These are phyloP conservation scores for Erigeron philadelphicus DNA, from an alignment of 140 eudicot genomes.

Conservation along the genomic window DNA sequence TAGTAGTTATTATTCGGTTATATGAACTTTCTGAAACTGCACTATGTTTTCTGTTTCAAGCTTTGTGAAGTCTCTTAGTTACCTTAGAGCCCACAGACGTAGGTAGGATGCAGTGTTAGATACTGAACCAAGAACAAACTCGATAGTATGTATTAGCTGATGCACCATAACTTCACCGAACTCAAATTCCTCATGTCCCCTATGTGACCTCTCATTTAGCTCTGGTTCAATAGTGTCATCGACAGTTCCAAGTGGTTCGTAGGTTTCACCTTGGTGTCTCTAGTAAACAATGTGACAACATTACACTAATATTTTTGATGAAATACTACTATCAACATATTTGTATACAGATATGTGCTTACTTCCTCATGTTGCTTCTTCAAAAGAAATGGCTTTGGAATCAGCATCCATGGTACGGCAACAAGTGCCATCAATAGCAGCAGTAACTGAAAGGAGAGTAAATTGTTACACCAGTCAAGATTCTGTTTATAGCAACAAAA, in stretches of 20 bases:
- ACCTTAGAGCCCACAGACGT: slow-evolving; percentile 91
- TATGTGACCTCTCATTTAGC: slow-evolving; percentile 33
- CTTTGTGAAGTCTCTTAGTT: slow-evolving; percentile 4
- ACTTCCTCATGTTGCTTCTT: slow-evolving; percentile 80
- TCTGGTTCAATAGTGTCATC: slow-evolving; percentile 53
- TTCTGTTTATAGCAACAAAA: neutral
- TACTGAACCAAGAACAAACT: slow-evolving; percentile 89
- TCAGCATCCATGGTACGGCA: slow-evolving; percentile 90
- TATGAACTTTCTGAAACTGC: neutral
- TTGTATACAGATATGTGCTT: slow-evolving; percentile 25
- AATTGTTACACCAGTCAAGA: neutral
- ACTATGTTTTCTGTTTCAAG: neutral
- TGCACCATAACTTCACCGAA: slow-evolving; percentile 81
- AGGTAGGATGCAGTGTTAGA: slow-evolving; percentile 91
- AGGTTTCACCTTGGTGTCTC: slow-evolving; percentile 72
- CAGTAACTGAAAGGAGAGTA: slow-evolving; percentile 37
- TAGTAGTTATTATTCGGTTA: neutral
- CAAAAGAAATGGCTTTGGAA: slow-evolving; percentile 82
- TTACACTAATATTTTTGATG: neutral
- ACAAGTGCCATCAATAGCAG: slow-evolving; percentile 60
- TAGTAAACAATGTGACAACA: slow-evolving; percentile 26
- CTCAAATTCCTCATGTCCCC: slow-evolving; percentile 60
- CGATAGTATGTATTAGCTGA: slow-evolving; percentile 85
- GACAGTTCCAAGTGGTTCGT: slow-evolving; percentile 43
- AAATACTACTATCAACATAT: neutral